A percentile compares a stretch with the other conserved stretches of the same genome.
Evolutionary conservation across 106 monocot genomes (phyloP).

Genomic region (Gastrodia elata): DNA sequence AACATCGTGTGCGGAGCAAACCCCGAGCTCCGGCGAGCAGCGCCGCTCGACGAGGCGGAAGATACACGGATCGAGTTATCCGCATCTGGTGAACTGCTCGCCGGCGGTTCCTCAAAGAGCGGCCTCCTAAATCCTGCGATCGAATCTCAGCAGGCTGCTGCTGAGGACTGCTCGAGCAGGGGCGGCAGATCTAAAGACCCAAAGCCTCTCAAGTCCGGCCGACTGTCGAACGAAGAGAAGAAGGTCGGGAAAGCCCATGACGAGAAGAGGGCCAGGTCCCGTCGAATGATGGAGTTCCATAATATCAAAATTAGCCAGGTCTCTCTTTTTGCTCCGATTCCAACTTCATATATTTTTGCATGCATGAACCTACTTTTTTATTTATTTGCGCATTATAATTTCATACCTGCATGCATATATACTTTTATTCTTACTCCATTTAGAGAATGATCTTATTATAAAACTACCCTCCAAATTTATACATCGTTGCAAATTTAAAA

Average conservation of each 20-base stretch:
- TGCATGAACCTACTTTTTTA: too few species aligned
- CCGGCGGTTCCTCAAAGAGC: conserved; percentile 45
- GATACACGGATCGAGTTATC: conserved; percentile 67
- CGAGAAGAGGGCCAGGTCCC: conserved; percentile 63
- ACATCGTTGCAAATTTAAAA: too few species aligned
- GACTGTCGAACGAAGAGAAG: conserved; percentile 69
- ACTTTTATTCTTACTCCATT: too few species aligned
- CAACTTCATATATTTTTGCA: too few species aligned
- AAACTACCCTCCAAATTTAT: too few species aligned
- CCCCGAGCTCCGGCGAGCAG: conserved; percentile 63
- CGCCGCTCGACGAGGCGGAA: conserved; percentile 77
- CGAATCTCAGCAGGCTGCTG: conserved; percentile 29
- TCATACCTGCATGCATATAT: too few species aligned
- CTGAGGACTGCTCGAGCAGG: conserved; percentile 28
- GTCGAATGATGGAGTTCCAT: conserved; percentile 87
- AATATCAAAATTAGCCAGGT: conserved; percentile 99
- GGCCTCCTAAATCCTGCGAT: conserved; percentile 21
- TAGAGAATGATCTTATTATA: too few species aligned
- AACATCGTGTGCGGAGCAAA: conserved; percentile 37
- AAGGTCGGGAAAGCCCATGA: conserved; percentile 63
- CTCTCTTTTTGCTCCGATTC: too few species aligned
- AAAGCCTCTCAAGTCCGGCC: conserved; percentile 44
- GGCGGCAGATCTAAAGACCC: conserved; percentile 46
- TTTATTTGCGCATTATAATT: too few species aligned
- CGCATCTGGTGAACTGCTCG: conserved; percentile 56